Percentiles rank a stretch among this genome's conserved stretches.
phyloP scores from a whole-genome alignment of 2,329 filamentous ascomycete species.

The Albophoma yamanashiensis region DNA sequence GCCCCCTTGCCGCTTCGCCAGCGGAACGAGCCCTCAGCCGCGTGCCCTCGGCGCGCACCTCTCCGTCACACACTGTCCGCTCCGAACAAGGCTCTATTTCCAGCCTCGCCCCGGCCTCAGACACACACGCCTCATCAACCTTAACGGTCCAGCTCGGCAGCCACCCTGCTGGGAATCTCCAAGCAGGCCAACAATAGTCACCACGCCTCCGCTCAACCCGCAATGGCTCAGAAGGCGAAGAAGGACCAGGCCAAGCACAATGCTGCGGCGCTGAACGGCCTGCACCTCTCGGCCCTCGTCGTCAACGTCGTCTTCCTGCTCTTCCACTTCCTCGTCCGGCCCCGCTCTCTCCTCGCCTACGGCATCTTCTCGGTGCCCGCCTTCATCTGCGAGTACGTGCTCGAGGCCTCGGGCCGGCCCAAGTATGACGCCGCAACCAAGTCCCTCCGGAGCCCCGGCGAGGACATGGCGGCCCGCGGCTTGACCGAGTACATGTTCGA shows the following conservation, averaged over 20 bases:
- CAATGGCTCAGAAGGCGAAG: slow-evolving; percentile 53
- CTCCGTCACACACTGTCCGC: background rate
- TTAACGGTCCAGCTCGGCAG: background rate
- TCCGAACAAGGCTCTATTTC: background rate
- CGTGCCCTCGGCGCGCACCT: background rate
- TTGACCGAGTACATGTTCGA: slow-evolving; percentile 99
- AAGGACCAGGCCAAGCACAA: slow-evolving; percentile 69
- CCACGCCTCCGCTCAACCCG: slow-evolving; percentile 2
- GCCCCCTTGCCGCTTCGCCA: background rate
- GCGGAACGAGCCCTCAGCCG: background rate
- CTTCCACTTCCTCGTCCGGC: slow-evolving; percentile 54
- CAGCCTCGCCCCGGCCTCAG: background rate
- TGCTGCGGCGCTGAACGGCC: slow-evolving; percentile 62
- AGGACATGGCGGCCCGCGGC: slow-evolving; percentile 78
- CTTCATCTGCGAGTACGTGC: slow-evolving; percentile 70
- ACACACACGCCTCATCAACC: background rate
- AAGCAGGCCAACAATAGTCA: background rate
- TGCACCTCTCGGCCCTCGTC: slow-evolving; percentile 64
- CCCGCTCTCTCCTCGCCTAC: slow-evolving; percentile 59
- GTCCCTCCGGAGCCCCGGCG: slow-evolving; percentile 65
- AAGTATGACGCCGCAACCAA: slow-evolving; percentile 52
- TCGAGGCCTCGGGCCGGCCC: slow-evolving; percentile 78
- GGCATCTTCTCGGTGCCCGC: slow-evolving; percentile 62
- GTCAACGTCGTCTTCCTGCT: slow-evolving; percentile 69
- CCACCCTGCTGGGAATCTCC: background rate